A percentile compares a stretch with the other conserved stretches of the same genome.
phyloP scores from a whole-genome alignment of 2,329 filamentous ascomycete species.

The Aspergillus texensis region DNA sequence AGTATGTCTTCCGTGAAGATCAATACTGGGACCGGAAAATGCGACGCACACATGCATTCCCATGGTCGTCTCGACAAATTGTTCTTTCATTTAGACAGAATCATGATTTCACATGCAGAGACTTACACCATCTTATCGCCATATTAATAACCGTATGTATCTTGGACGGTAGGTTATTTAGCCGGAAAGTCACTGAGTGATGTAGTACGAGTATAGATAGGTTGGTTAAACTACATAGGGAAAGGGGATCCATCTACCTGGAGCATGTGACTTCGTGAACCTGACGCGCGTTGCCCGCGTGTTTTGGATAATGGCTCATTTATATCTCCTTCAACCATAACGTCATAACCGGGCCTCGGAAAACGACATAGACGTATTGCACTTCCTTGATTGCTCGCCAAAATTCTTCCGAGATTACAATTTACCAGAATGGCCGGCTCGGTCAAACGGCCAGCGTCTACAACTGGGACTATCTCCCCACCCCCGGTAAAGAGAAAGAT shows the following conservation, averaged over 20 bases:
- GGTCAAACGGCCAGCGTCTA: conserved; percentile 41
- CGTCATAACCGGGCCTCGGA: neutral
- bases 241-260: neutral
- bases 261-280: conserved; percentile 45
- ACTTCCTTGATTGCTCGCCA: neutral
- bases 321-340: neutral
- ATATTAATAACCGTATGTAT: neutral
- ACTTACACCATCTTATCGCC: neutral
- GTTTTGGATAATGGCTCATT: conserved; percentile 13
- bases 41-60: neutral
- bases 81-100: neutral
- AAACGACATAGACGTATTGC: neutral
- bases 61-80: neutral
- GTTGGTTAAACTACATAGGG: neutral
- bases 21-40: neutral
- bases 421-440: conserved; percentile 31
- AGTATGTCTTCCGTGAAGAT: neutral
- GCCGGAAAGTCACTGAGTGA: neutral
- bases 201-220: too few species aligned
- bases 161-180: neutral
- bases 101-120: neutral
- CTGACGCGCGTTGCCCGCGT: conserved; percentile 28
- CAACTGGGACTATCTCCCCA: conserved; percentile 55
- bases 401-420: conserved; percentile 11
- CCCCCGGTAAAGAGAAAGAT: conserved; percentile 60